Conservation (phyloP, 148 eudicot species). For the Rheum nobile region DNA sequence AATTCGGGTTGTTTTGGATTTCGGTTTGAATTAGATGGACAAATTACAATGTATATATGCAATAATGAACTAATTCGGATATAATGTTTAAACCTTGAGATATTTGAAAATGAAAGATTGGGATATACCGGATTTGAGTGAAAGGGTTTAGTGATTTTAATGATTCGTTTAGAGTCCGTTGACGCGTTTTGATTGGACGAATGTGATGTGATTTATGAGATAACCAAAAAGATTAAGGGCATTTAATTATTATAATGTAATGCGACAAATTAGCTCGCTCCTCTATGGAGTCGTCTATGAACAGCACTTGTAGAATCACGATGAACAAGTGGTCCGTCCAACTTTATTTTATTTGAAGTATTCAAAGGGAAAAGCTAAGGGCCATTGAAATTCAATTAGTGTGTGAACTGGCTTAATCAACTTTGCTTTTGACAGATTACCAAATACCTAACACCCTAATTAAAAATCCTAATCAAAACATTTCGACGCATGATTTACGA, state of each 20-base stretch:
- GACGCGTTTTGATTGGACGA: conserved; percentile 8
- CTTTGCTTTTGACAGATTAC: conserved; percentile 7
- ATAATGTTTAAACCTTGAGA: neutral
- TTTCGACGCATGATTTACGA: neutral
- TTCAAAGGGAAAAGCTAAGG: neutral
- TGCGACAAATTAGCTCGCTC: conserved; percentile 9
- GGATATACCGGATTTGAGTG: neutral
- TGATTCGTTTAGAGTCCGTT: conserved; percentile 2
- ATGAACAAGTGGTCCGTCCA: conserved; percentile 3
- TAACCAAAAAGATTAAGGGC: neutral
- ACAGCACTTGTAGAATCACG: conserved; percentile 6
- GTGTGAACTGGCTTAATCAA: conserved; percentile 5
- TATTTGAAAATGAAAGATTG: neutral
- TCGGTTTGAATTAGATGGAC: too few species aligned
- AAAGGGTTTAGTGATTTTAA: neutral
- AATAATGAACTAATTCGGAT: too few species aligned
- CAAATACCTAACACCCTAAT: conserved; percentile 1
- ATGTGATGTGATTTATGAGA: conserved; percentile 7
- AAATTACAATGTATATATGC: too few species aligned
- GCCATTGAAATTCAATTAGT: neutral
- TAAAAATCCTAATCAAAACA: neutral
- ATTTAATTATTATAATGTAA: neutral
- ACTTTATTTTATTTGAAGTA: neutral
- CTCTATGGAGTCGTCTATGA: neutral
- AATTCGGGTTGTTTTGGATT: neutral